These are phyloP conservation scores for Oryza meridionalis DNA, from an alignment of 176 grass and related monocot genomes.

Conservation along the genomic window DNA sequence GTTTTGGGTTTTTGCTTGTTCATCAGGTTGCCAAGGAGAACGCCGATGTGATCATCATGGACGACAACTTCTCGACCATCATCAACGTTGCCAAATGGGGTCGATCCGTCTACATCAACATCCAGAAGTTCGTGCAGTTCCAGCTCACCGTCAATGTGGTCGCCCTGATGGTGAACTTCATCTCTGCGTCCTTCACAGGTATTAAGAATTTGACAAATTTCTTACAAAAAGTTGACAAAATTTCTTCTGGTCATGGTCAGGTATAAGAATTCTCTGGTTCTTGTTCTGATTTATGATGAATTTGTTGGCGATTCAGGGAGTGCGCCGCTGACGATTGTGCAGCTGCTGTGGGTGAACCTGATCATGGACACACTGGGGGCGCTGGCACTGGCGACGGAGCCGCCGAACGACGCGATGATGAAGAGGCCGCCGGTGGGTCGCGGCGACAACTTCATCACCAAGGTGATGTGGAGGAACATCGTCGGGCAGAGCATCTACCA, in stretches of 20 bases:
- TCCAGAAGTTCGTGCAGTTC: conserved; percentile 98
- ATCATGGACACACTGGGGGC: conserved; percentile 97
- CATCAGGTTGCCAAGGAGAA: conserved; percentile 99
- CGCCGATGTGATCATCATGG: conserved; percentile 92
- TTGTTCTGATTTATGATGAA: too few relatives aligned
- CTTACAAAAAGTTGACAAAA: too few relatives aligned
- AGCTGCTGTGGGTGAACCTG: conserved; percentile 94
- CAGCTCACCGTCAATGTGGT: conserved; percentile 94
- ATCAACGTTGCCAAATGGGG: conserved; percentile 97
- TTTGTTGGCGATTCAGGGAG: conserved; percentile 45
- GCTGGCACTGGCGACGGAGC: conserved; percentile 86
- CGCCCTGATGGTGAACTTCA: conserved; percentile 86
- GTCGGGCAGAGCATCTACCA: conserved; percentile 86
- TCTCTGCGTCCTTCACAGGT: conserved; percentile 84
- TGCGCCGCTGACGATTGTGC: conserved; percentile 85
- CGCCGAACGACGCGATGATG: conserved; percentile 71
- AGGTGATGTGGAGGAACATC: conserved; percentile 95
- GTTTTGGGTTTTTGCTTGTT: background rate
- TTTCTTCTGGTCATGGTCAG: too few relatives aligned
- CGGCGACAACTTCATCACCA: conserved; percentile 81
- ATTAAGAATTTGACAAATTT: too few relatives aligned
- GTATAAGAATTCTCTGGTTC: too few relatives aligned
- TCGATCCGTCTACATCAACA: conserved; percentile 92
- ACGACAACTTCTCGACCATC: conserved; percentile 90
- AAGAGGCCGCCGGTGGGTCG: conserved; percentile 65